phyloP scores from a whole-genome alignment of 805 yeast genomes.

The Candida pseudofarinosa region DNA sequence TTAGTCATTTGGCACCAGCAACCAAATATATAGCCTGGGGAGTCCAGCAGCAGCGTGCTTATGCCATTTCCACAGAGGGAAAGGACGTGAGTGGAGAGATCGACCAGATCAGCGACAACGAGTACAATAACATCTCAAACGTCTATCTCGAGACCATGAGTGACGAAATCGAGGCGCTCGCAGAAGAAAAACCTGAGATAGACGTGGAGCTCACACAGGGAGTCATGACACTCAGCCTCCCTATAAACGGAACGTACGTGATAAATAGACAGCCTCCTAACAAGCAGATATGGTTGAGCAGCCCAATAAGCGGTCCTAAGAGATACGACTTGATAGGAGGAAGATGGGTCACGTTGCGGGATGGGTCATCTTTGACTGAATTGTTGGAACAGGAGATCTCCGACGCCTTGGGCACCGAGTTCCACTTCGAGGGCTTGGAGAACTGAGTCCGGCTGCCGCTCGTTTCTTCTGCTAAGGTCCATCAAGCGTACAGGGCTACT shows the following conservation, averaged over 20 bases:
- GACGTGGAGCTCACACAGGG: conserved; percentile 84
- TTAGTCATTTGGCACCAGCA: no score
- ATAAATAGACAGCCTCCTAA: conserved; percentile 97
- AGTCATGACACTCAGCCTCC: conserved; percentile 69
- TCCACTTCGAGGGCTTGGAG: conserved; percentile 17
- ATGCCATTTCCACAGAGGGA: conserved; percentile 45
- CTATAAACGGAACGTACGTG: conserved; percentile 79
- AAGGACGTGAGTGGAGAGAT: conserved; percentile 49
- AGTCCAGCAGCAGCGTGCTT: background rate
- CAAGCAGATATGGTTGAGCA: conserved; percentile 92
- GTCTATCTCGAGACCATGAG: conserved; percentile 64
- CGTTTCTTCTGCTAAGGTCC: no score
- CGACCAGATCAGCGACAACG: conserved; percentile 39
- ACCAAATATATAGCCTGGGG: no score
- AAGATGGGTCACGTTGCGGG: conserved; percentile 78
- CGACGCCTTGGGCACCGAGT: conserved; percentile 20
- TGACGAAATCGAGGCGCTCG: conserved; percentile 62
- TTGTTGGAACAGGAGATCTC: conserved; percentile 30
- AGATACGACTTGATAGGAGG: conserved; percentile 63
- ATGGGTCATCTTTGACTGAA: conserved; percentile 36
- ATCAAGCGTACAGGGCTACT: no score
- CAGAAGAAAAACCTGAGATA: conserved; percentile 60
- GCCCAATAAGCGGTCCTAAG: conserved; percentile 93
- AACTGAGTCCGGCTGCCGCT: conserved; percentile 1
- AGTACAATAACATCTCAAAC: conserved; percentile 65